Percentiles rank a stretch among this genome's conserved stretches.
These are phyloP conservation scores for Cucurbita ficifolia DNA, from an alignment of 306 rosid species.

Conservation along the genomic window DNA sequence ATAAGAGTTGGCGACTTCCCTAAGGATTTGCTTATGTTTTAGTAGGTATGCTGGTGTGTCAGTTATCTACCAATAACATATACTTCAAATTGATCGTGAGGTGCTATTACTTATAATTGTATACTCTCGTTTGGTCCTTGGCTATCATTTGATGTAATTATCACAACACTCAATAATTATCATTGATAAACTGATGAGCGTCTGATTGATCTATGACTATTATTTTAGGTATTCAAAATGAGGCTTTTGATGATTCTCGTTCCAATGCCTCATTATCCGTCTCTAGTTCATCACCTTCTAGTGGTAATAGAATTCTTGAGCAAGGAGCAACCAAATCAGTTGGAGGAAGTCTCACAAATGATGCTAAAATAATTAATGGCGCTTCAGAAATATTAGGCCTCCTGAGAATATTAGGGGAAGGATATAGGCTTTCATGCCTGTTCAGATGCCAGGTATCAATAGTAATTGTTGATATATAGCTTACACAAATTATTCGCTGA, in stretches of 20 bases:
- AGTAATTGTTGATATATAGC: constrained; percentile 7
- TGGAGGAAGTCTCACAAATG: constrained; percentile 38
- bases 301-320: constrained; percentile 47
- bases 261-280: constrained; percentile 31
- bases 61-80: neutral
- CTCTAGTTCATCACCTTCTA: constrained; percentile 36
- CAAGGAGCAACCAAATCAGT: constrained; percentile 27
- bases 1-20: neutral
- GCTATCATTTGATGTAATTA: too few relatives aligned
- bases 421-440: constrained; percentile 76
- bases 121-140: neutral
- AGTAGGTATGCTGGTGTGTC: neutral
- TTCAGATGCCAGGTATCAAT: constrained; percentile 76
- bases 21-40: neutral
- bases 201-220: neutral
- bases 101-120: neutral
- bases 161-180: too few relatives aligned
- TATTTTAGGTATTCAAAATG: constrained; percentile 53
- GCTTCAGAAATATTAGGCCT: constrained; percentile 66
- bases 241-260: constrained; percentile 57
- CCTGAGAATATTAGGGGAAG: constrained; percentile 79
- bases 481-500: neutral
- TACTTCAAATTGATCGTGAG: neutral
- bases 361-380: constrained; percentile 44
- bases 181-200: neutral